Evolutionary conservation across 2,329 filamentous ascomycete species (phyloP).

Genomic region (Botrytis paeoniae): DNA sequence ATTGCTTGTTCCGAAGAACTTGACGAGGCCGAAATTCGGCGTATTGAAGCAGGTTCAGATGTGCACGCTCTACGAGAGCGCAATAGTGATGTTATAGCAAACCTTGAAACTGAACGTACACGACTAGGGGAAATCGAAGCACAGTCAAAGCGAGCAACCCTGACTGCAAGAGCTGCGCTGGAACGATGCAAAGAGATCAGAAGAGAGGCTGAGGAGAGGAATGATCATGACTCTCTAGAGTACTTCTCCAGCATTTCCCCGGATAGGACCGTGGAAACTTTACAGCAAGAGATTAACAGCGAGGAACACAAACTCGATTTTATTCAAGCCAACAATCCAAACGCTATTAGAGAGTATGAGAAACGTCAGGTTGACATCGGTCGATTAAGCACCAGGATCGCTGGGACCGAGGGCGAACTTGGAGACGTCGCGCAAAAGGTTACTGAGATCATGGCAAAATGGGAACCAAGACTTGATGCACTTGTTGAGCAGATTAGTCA

Average conservation of each 20-base stretch:
- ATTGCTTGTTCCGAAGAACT: conserved; percentile 60
- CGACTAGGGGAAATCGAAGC: conserved; percentile 43
- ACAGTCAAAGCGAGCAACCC: conserved; percentile 40
- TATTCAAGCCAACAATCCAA: conserved; percentile 73
- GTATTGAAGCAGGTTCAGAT: conserved; percentile 83
- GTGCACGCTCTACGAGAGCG: conserved; percentile 63
- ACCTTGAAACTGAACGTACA: conserved; percentile 47
- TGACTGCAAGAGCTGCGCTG: conserved; percentile 42
- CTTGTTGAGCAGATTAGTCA: conserved; percentile 80
- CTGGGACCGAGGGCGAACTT: conserved; percentile 53
- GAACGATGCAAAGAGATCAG: conserved; percentile 39
- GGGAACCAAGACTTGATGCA: conserved; percentile 80
- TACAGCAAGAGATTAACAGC: conserved; percentile 71
- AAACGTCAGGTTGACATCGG: conserved; percentile 68
- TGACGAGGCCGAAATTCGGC: conserved; percentile 66
- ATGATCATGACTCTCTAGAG: conserved; percentile 39
- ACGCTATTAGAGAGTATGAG: conserved; percentile 75
- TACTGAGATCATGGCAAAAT: conserved; percentile 62
- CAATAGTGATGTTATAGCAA: conserved; percentile 56
- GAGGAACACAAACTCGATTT: conserved; percentile 75
- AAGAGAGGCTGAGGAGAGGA: conserved; percentile 41
- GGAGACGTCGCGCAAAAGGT: conserved; percentile 58
- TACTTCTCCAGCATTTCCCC: conserved; percentile 45
- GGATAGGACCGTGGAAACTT: conserved; percentile 56
- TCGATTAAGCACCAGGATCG: conserved; percentile 57